Percentiles rank a stretch among this genome's conserved stretches.
These are phyloP conservation scores for Staphylotrichum tortipilum DNA, from an alignment of 495 filamentous ascomycete species.

Conservation along the genomic window DNA sequence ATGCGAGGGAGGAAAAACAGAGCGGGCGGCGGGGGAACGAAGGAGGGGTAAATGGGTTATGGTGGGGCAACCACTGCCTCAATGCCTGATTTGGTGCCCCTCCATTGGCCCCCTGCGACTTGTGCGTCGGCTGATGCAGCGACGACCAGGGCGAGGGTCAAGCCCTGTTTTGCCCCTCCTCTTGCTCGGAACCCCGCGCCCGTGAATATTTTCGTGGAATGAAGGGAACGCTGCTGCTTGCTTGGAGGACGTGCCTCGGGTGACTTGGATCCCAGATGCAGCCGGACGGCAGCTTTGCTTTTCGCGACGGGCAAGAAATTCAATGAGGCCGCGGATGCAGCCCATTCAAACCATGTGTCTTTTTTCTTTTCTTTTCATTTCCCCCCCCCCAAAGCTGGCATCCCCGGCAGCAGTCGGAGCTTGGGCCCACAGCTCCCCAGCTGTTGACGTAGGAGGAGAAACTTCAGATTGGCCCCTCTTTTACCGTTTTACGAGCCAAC, in stretches of 20 bases:
- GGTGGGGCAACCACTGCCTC: constrained; percentile 25
- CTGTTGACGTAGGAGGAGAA: constrained; percentile 5
- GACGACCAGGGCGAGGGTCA: constrained; percentile 25
- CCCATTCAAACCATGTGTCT: too few species aligned
- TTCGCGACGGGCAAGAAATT: not conserved
- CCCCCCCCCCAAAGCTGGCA: too few species aligned
- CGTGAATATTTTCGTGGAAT: not conserved
- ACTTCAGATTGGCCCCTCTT: not conserved
- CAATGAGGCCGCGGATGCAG: not conserved
- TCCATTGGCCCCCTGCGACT: constrained; percentile 18
- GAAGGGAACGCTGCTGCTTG: not conserved
- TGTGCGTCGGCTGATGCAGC: constrained; percentile 26
- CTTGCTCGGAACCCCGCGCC: constrained; percentile 11
- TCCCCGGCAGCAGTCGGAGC: not conserved
- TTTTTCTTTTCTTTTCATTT: too few species aligned
- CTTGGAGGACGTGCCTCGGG: too few species aligned
- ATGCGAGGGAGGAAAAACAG: constrained; percentile 20
- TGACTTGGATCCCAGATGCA: too few species aligned
- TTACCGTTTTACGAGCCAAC: not conserved
- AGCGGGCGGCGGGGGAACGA: constrained; percentile 14
- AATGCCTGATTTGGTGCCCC: constrained; percentile 13
- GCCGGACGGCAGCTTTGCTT: not conserved
- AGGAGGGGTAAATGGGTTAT: constrained; percentile 25
- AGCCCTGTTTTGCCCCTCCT: constrained; percentile 32
- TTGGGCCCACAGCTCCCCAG: not conserved